Evolutionary conservation across 1,139 yeast genomes (phyloP).

Genomic region (Magnusiomyces suaveolens): DNA sequence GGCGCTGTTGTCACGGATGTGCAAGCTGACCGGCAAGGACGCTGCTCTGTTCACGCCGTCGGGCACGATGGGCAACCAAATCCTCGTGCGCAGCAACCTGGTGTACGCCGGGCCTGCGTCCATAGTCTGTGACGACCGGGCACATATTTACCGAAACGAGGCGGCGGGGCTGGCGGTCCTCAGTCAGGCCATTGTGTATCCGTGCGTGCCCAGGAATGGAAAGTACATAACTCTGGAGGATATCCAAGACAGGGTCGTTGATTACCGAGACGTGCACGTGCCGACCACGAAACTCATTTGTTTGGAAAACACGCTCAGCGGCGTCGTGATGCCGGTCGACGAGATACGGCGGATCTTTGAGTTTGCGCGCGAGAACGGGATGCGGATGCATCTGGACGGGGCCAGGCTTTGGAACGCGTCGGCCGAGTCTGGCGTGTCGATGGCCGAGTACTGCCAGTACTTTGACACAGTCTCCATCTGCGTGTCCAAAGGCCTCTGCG

Average conservation of each 20-base stretch:
- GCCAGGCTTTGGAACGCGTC: conserved; percentile 94
- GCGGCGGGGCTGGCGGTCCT: conserved; percentile 87
- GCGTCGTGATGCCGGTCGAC: conserved; percentile 72
- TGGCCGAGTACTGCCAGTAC: conserved; percentile 61
- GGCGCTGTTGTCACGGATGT: conserved; percentile 55
- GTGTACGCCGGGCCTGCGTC: conserved; percentile 76
- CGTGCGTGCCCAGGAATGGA: conserved; percentile 70
- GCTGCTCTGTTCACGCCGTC: conserved; percentile 82
- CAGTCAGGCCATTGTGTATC: conserved; percentile 86
- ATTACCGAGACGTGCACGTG: conserved; percentile 74
- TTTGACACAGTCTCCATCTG: conserved; percentile 88
- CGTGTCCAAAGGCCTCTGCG: conserved; percentile 83
- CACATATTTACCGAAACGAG: conserved; percentile 75
- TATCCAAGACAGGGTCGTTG: conserved; percentile 51
- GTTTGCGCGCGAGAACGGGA: conserved; percentile 56
- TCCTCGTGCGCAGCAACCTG: conserved; percentile 69
- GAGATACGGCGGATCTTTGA: conserved; percentile 64
- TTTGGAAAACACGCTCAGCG: conserved; percentile 81
- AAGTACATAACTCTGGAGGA: conserved; percentile 72
- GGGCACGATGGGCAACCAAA: conserved; percentile 86
- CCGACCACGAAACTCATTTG: conserved; percentile 85
- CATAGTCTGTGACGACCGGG: conserved; percentile 72
- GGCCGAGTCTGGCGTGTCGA: conserved; percentile 59
- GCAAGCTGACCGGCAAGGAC: conserved; percentile 66
- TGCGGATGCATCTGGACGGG: conserved; percentile 80